Evolutionary conservation across 441 rosid genomes (phyloP).

Genomic region (Theobroma grandiflorum): DNA sequence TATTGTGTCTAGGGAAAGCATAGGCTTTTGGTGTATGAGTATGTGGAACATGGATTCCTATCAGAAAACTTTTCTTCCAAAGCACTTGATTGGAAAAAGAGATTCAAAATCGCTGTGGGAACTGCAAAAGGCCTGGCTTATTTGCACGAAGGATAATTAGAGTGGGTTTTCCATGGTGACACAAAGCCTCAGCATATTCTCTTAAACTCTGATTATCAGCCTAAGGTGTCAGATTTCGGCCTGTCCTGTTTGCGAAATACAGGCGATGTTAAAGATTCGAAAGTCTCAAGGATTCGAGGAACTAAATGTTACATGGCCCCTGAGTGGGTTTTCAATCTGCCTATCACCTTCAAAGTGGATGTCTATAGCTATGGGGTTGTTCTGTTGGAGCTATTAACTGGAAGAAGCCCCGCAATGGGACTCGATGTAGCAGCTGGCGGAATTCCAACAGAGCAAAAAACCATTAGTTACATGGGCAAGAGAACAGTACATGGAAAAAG

Average conservation of each 20-base stretch:
- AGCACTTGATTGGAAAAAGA: constrained; percentile 35
- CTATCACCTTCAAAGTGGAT: constrained; percentile 52
- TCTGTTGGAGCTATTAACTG: constrained; percentile 39
- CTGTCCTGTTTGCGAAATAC: constrained; percentile 39
- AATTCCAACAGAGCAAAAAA: neutral
- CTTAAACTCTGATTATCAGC: constrained; percentile 33
- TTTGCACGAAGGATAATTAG: constrained; percentile 49
- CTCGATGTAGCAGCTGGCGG: neutral
- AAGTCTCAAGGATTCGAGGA: constrained; percentile 49
- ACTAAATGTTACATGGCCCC: constrained; percentile 59
- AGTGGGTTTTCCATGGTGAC: constrained; percentile 52
- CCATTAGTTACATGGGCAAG: constrained; percentile 23
- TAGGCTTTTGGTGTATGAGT: constrained; percentile 44
- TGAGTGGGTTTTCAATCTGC: constrained; percentile 49
- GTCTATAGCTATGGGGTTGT: constrained; percentile 51
- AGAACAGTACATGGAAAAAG: neutral
- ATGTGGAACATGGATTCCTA: constrained; percentile 39
- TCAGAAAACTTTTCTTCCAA: constrained; percentile 27
- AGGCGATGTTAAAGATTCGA: neutral
- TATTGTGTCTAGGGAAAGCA: constrained; percentile 41
- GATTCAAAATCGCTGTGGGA: constrained; percentile 40
- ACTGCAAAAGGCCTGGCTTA: constrained; percentile 43
- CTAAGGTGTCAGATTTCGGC: constrained; percentile 52
- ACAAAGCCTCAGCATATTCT: constrained; percentile 55
- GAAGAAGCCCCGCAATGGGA: constrained; percentile 23